Base-by-base conservation (phyloP, 2,329 filamentous ascomycete genomes). In the Talaromyces sp. region DNA sequence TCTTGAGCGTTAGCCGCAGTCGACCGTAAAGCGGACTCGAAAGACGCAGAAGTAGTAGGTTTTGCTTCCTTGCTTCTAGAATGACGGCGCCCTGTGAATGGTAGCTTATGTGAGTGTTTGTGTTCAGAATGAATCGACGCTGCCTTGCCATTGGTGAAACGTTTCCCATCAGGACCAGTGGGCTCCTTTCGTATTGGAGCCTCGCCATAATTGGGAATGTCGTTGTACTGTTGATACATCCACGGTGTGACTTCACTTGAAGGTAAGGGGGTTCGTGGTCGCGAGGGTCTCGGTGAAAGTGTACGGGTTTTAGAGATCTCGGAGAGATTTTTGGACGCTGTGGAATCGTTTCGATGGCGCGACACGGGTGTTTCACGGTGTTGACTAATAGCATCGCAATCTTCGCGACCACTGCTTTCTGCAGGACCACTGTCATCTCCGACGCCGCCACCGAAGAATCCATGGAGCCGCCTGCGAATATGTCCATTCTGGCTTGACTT, bases 211-310 rank as follows among this genome's bases (percentile, higher is more conserved):
- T 87, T 85, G 52, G 85, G 86, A 70, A 92, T 90, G 72, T 93
- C 90, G 73, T 95, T 91, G 54, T 60, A 60, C 57, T 63, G 62
- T 77, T 98, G 95, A 73, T 95, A 98, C 66, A 96, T 84, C 83
- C 96, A 99, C n/a, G 95, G 95, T 42, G 96, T 95, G 63, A 99
- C 92, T 77, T 98, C 93, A 71, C 91, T 95, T 12, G 91, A 91
- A 46, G 91, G 91, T 58, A 92, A 83, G 12, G 93, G 92, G n/a
- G 91, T 96, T 69, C 89, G 85, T 55, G 93, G 91, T 68, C 91
- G 84, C 31, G 90, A 92, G 35, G 86, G 86, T 59, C 85, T 84
- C 44, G 92, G 92, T 60, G 93, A 96, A 52, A 83, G 83, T 66
- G 93, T 76, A 60, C 79, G 74, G 62, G 81, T 81, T 60, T 76